These are phyloP conservation scores for Fusarium coffeatum DNA, from an alignment of 2,329 filamentous ascomycete genomes.

Conservation along the genomic window DNA sequence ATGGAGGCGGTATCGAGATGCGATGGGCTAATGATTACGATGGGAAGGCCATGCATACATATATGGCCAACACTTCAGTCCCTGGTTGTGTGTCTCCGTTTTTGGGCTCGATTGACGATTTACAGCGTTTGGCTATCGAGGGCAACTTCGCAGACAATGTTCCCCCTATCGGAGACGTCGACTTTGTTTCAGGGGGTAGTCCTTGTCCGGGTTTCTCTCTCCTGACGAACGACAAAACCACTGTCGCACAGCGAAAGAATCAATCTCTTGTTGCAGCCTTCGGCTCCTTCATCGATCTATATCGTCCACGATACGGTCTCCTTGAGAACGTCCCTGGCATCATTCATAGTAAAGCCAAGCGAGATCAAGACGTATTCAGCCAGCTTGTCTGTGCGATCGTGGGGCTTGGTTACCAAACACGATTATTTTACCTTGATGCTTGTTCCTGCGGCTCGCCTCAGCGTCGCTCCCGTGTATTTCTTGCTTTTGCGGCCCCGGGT, in stretches of 20 bases:
- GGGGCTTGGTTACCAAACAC: slow-evolving; percentile 80
- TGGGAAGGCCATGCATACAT: slow-evolving; percentile 74
- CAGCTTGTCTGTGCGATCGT: slow-evolving; percentile 80
- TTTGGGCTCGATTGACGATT: slow-evolving; percentile 78
- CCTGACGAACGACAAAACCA: slow-evolving; percentile 69
- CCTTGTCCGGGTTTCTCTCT: slow-evolving; percentile 82
- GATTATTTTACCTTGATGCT: slow-evolving; percentile 75
- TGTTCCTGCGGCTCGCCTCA: slow-evolving; percentile 77
- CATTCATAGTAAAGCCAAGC: slow-evolving; percentile 59
- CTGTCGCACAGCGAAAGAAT: slow-evolving; percentile 70
- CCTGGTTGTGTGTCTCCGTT: slow-evolving; percentile 63
- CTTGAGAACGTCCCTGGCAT: slow-evolving; percentile 82
- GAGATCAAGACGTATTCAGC: slow-evolving; percentile 74
- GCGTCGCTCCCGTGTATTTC: slow-evolving; percentile 73
- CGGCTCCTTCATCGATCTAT: slow-evolving; percentile 78
- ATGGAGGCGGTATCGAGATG: slow-evolving; percentile 73
- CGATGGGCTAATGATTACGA: slow-evolving; percentile 76
- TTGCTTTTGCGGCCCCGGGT: slow-evolving; percentile 77
- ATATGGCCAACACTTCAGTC: slow-evolving; percentile 72
- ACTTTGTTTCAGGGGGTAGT: slow-evolving; percentile 77
- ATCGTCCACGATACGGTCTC: slow-evolving; percentile 78
- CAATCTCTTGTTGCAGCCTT: slow-evolving; percentile 83
- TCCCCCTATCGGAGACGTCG: slow-evolving; percentile 71
- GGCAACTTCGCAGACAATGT: slow-evolving; percentile 61
- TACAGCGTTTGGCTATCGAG: slow-evolving; percentile 66